phyloP scores from a whole-genome alignment of 1,284 basidiomycete genomes.

The Ceratobasidium sp. region DNA sequence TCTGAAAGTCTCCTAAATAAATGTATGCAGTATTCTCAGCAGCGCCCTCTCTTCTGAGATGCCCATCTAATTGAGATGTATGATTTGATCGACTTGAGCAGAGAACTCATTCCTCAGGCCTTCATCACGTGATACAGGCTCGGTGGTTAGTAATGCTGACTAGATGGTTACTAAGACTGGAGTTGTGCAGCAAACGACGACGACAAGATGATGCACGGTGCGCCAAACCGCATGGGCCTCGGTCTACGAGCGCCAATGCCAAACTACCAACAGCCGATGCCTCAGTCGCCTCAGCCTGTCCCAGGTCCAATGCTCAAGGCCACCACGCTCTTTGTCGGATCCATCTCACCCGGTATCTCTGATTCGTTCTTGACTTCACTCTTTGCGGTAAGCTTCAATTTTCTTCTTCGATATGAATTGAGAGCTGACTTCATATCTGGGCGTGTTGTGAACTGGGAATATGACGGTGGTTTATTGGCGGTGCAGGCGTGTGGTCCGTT shows the following conservation, averaged over 20 bases:
- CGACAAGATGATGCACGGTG: constrained; percentile 65
- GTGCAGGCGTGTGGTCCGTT: constrained; percentile 87
- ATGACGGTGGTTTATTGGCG: neutral
- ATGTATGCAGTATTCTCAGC: too few species aligned
- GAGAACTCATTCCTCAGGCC: too few species aligned
- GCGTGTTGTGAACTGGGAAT: constrained; percentile 18
- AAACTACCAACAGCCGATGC: constrained; percentile 71
- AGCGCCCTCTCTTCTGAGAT: too few species aligned
- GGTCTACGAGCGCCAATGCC: constrained; percentile 84
- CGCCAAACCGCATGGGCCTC: constrained; percentile 79
- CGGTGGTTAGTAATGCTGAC: too few species aligned
- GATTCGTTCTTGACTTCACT: constrained; percentile 82
- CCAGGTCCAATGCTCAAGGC: constrained; percentile 54
- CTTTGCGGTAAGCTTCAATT: constrained; percentile 69
- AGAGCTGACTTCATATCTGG: neutral
- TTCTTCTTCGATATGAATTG: neutral
- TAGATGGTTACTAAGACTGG: too few species aligned
- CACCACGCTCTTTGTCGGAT: constrained; percentile 81
- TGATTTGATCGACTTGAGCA: too few species aligned
- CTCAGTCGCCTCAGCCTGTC: constrained; percentile 76
- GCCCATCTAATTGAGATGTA: too few species aligned
- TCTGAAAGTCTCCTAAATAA: too few species aligned
- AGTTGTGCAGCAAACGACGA: constrained; percentile 8
- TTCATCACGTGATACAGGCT: too few species aligned
- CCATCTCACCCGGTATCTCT: constrained; percentile 91